Evolutionary conservation across 2,329 filamentous ascomycete genomes (phyloP), one percentile per base, ranked within the genome.

Genomic region (Paraphaeosphaeria minitans): DNA sequence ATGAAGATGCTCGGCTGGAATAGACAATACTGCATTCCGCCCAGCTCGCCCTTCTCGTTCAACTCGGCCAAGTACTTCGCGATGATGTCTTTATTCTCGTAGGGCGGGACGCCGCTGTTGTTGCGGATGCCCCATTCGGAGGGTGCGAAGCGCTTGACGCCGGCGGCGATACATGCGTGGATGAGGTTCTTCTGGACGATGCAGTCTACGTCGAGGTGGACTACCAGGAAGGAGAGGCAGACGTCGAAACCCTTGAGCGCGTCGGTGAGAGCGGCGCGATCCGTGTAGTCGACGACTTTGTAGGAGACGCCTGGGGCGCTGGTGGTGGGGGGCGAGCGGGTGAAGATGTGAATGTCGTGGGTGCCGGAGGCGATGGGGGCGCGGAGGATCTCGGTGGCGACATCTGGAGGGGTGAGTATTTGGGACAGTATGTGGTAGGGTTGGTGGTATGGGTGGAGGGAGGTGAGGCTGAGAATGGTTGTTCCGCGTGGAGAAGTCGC

Each of bases 1-100:
- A 83, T 65, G 65, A 86, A 85, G 1, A 85, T 63, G 0, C 83
- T 84, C 0, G 82, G 82, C 39, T 86, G 83, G 63, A 87, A 86
- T 0, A 86, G 73, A 0, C 75, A 81, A 68, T 87, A 87, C 58
- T 87, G 83, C 6, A 87, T 74, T 16, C 80, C 81, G 52, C 21
- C 21, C 19, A 51, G 33, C 21, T 80, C 78, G 24, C 75, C 73
- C 13, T 81, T 72, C 41, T 78, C 76, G 62, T 87, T 87, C 3
- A 87, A 60, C 16, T 82, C 70, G 22, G 75, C 62, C 0, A 88
- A 76, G 65, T 87, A 87, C 16, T 78, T 65, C 2, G 80, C 78
- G 7, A 82, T 79, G 4, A 73, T 68, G n/a, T 75, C 74, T 63
- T 89, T 89, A 56, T 79, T 80, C 0, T 70, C 66, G 67, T 82